These are phyloP conservation scores for Irineochytrium annulatum DNA, from an alignment of 192 early-diverging fungal species.

Conservation along the genomic window DNA sequence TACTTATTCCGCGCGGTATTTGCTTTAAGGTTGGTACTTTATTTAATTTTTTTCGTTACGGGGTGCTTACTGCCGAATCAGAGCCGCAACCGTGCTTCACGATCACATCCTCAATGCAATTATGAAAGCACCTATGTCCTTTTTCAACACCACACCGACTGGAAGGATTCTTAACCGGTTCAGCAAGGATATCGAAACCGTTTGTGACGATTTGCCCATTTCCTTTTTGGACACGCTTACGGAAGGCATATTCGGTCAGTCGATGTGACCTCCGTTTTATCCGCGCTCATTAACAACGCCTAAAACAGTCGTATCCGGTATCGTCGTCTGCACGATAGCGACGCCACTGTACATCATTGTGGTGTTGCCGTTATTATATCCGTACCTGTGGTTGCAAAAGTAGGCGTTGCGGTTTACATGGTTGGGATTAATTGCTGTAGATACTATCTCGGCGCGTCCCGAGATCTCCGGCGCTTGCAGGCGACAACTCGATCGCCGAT, in stretches of 20 bases:
- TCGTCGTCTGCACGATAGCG: constrained; percentile 15
- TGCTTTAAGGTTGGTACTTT: constrained; percentile 9
- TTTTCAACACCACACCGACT: constrained; percentile 88
- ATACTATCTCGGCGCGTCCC: constrained; percentile 69
- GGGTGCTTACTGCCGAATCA: constrained; percentile 7
- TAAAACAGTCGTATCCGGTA: constrained; percentile 8
- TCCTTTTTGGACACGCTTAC: constrained; percentile 11
- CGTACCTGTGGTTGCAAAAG: constrained; percentile 21
- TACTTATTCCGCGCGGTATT: constrained; percentile 11
- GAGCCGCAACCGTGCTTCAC: constrained; percentile 18
- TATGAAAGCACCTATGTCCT: constrained; percentile 66
- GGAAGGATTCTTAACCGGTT: constrained; percentile 65
- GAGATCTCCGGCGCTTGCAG: constrained; percentile 85
- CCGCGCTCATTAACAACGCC: too few relatives aligned
- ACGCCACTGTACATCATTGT: constrained; percentile 11
- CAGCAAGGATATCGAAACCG: constrained; percentile 22
- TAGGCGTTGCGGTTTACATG: constrained; percentile 1
- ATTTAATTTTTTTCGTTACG: background rate
- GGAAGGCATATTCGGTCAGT: constrained; percentile 13
- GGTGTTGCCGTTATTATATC: constrained; percentile 4
- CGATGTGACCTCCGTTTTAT: too few relatives aligned
- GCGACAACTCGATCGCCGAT: constrained; percentile 71
- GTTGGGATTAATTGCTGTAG: background rate
- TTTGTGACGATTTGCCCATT: constrained; percentile 15
- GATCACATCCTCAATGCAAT: constrained; percentile 8